Base-by-base conservation (phyloP, 2,329 filamentous ascomycete species). In the Dactylellina cionopaga region DNA sequence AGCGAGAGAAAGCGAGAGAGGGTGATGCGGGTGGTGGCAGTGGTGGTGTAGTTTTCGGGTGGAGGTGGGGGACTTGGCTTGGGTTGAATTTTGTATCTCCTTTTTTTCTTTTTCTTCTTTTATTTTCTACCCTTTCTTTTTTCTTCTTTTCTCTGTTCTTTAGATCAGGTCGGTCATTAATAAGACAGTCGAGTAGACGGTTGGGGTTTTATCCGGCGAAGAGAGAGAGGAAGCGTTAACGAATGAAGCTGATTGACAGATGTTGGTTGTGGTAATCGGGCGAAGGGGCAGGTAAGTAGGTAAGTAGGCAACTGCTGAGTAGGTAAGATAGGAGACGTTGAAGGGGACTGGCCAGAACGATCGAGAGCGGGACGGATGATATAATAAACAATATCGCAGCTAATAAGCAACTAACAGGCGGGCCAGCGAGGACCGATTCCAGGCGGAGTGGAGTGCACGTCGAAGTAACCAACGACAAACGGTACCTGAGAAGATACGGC, bases 301-400 rank as follows among this genome's bases (percentile, higher is more conserved):
- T 39, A 9, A 33, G 15, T 24, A 2, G 31, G 4, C 6, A 22
- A 3, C 11, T 44, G 3, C 29, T 27, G 33, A 25, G 7, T 5
- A 9, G 39, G 25, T 13, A 54, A 37, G 27, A 54, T 22, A 54
- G 33, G 31, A 52, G 49, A 47, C 17, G 49, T 39, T 33, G 27
- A 44, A 43, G 39, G 52, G 15, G 29, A 56, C 47, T 54, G 62
- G 51, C 62, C 25, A 54, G 63, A 68, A 52, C 44, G 54, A 65
- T 65, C 49, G 62, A 54, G 55, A 19, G 29, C 27, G 37, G 25
- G 47, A 31, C 11, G 11, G 55, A 46, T 44, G 31, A 49, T 25
- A 31, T 13, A 43, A n/a, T 11, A 13, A 24, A 39, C 35, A 47
- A 49, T 49, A 49, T 19, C 6, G 11, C 1, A 52, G 27, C n/a